Evolutionary conservation across 2,329 filamentous ascomycete species (phyloP).

Genomic region (Aspergillus brasiliensis): DNA sequence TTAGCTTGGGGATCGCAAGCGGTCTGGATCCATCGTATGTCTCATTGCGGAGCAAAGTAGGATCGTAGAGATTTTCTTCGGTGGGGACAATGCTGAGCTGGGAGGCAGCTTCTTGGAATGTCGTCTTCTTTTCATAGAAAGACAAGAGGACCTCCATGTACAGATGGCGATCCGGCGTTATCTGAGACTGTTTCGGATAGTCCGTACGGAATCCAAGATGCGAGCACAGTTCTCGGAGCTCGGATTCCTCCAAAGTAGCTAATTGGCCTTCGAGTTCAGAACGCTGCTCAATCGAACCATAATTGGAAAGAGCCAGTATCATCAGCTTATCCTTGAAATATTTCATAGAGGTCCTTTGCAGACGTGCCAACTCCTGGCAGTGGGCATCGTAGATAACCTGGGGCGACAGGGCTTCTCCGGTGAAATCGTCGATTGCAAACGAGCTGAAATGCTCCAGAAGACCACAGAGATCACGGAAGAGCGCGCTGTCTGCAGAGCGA

Average conservation of each 20-base stretch:
- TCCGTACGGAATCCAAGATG: conserved; percentile 75
- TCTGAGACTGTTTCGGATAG: conserved; percentile 73
- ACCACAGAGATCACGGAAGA: conserved; percentile 77
- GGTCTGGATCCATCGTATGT: conserved; percentile 84
- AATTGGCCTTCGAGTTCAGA: conserved; percentile 77
- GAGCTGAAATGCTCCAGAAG: conserved; percentile 84
- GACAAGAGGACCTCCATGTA: conserved; percentile 69
- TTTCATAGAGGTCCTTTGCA: conserved; percentile 78
- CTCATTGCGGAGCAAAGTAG: conserved; percentile 76
- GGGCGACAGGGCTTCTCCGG: conserved; percentile 71
- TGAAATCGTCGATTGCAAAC: conserved; percentile 91
- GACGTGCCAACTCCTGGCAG: conserved; percentile 71
- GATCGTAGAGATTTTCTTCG: conserved; percentile 77
- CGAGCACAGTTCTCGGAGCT: conserved; percentile 69
- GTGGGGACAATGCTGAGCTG: conserved; percentile 79
- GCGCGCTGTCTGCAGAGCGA: conserved; percentile 69
- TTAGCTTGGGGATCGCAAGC: conserved; percentile 88
- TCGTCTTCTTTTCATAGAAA: conserved; percentile 73
- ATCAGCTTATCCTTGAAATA: conserved; percentile 87
- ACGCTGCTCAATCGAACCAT: conserved; percentile 80
- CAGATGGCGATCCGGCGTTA: conserved; percentile 61
- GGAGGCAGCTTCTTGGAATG: conserved; percentile 78
- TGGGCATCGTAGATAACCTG: conserved; percentile 78
- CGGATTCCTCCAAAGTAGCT: conserved; percentile 69
- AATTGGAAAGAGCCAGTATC: conserved; percentile 90